Conservation (phyloP, 352 stramenopile genomes). For the Globisporangium alternatum region DNA sequence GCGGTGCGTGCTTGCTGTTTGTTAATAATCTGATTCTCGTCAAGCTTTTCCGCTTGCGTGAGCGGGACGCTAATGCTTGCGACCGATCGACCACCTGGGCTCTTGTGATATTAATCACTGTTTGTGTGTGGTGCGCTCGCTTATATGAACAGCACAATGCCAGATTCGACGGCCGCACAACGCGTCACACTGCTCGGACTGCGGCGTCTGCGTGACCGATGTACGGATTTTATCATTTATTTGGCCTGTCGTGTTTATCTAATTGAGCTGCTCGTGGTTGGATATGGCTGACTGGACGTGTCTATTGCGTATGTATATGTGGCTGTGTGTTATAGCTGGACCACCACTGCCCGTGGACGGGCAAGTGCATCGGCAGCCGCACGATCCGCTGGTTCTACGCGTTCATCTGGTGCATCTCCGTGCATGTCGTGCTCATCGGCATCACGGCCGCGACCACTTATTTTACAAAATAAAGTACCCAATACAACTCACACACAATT, state of each 20-base stretch:
- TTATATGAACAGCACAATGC: constrained; percentile 51
- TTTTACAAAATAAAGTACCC: constrained; percentile 6
- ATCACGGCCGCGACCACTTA: constrained; percentile 40
- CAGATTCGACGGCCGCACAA: constrained; percentile 64
- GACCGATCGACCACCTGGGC: background rate
- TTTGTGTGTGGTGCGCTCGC: background rate
- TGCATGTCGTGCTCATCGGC: constrained; percentile 61
- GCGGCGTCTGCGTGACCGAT: constrained; percentile 64
- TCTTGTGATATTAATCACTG: background rate
- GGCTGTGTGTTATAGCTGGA: constrained; percentile 57
- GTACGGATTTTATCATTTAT: constrained; percentile 23
- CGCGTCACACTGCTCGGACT: constrained; percentile 80
- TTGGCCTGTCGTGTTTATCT: background rate
- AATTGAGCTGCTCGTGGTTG: background rate
- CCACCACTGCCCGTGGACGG: constrained; percentile 92
- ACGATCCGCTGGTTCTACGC: constrained; percentile 83
- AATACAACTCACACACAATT: constrained; percentile 1
- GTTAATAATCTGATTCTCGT: constrained; percentile 6
- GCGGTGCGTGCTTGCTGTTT: constrained; percentile 34
- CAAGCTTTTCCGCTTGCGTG: background rate
- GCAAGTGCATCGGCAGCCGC: constrained; percentile 86
- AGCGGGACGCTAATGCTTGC: background rate
- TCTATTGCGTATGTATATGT: too few relatives aligned
- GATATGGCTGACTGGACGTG: background rate
- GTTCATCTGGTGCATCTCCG: constrained; percentile 64